Percentiles rank a stretch among this genome's conserved stretches.
Evolutionary conservation across 2,329 filamentous ascomycete species (phyloP).

Genomic region (Fusarium abutilonis): DNA sequence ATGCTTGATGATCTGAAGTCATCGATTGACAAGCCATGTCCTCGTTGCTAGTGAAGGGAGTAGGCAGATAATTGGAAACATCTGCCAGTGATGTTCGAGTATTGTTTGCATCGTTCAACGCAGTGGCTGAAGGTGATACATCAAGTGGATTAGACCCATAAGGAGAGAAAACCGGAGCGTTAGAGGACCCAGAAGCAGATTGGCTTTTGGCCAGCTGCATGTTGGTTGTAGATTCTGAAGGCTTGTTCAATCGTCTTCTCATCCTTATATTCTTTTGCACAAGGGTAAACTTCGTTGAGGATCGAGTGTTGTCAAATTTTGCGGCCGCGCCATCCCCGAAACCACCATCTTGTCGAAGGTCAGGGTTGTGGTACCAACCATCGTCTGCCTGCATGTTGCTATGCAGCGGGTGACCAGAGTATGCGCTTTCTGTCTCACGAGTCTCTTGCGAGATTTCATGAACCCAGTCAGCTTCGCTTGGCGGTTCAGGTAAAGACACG

Average conservation of each 20-base stretch:
- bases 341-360: conserved; percentile 45
- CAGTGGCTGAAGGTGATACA: conserved; percentile 16
- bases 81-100: conserved; percentile 42
- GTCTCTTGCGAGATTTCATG: conserved; percentile 27
- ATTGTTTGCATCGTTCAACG: conserved; percentile 9
- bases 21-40: conserved; percentile 20
- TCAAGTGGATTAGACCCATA: conserved; percentile 6
- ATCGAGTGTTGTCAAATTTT: conserved; percentile 50
- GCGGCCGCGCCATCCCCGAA: conserved; percentile 59
- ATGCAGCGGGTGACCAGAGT: conserved; percentile 56
- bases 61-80: conserved; percentile 54
- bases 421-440: conserved; percentile 56
- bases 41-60: conserved; percentile 39
- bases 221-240: conserved; percentile 7
- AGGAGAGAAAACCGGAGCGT: conserved; percentile 8
- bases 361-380: conserved; percentile 34
- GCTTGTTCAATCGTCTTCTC: conserved; percentile 36
- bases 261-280: conserved; percentile 43
- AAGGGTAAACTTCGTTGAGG: conserved; percentile 27
- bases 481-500: conserved; percentile 60
- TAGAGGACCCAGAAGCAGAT: conserved; percentile 6
- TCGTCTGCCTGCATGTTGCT: conserved; percentile 33
- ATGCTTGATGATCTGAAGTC: conserved; percentile 24
- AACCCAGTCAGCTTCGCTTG: conserved; percentile 38
- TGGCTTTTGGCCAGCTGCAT: conserved; percentile 5